A percentile compares a stretch with the other conserved stretches of the same genome.
Evolutionary conservation across 116 monocot genomes (phyloP).

Genomic region (Dioscorea cayenensis): DNA sequence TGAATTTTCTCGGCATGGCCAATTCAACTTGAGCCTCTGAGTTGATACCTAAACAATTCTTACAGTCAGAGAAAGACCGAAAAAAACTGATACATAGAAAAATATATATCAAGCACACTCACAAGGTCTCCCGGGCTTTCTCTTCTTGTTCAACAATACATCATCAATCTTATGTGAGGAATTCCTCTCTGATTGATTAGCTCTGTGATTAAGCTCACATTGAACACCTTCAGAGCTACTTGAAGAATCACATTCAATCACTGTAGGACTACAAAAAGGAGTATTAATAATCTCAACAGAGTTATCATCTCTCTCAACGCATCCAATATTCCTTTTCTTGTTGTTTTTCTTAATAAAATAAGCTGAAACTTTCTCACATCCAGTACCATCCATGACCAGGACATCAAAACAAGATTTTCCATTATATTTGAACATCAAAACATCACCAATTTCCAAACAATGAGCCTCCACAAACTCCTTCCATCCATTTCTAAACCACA

Average conservation of each 20-base stretch:
- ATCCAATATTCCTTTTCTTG: background rate
- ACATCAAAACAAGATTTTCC: slow-evolving; percentile 6
- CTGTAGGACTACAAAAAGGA: background rate
- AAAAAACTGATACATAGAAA: background rate
- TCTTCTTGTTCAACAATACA: too few species aligned
- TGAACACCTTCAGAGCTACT: background rate
- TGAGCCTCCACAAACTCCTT: slow-evolving; percentile 8
- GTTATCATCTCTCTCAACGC: background rate
- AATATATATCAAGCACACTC: background rate
- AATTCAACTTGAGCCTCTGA: background rate
- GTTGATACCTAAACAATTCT: background rate
- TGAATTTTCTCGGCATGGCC: background rate
- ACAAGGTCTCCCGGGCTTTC: background rate
- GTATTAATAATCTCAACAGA: background rate
- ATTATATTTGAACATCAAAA: slow-evolving; percentile 5
- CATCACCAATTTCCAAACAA: background rate
- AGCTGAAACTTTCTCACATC: slow-evolving; percentile 7
- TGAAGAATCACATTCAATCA: slow-evolving; percentile 4
- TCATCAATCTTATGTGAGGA: too few species aligned
- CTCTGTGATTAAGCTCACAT: background rate
- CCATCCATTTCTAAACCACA: slow-evolving; percentile 1
- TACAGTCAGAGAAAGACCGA: background rate
- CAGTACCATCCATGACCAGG: background rate
- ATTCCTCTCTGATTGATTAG: background rate
- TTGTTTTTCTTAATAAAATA: background rate